A percentile compares a stretch with the other conserved stretches of the same genome.
phyloP scores from a whole-genome alignment of 225 moss, liverwort and hornwort species.

The Antitrichia curtipendula region DNA sequence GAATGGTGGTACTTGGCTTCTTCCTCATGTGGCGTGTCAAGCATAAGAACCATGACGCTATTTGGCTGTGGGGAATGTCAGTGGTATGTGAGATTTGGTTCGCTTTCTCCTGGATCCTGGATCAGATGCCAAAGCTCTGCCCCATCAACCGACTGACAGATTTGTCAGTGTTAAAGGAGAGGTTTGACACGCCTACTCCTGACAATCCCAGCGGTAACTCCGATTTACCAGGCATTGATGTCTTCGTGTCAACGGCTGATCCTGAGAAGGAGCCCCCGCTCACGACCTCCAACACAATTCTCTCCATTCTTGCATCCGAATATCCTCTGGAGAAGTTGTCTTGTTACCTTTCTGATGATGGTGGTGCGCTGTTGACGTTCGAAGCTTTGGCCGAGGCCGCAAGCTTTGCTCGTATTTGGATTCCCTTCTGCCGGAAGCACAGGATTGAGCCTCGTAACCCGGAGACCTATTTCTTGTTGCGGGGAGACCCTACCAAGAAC shows the following conservation, averaged over 20 bases:
- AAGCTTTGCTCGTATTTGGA: conserved; percentile 69
- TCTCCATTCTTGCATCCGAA: conserved; percentile 48
- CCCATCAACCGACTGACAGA: conserved; percentile 83
- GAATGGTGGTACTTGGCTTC: conserved; percentile 50
- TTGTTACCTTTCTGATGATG: conserved; percentile 52
- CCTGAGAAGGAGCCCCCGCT: conserved; percentile 57
- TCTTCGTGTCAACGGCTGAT: conserved; percentile 53
- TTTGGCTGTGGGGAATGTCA: conserved; percentile 85
- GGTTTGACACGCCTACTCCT: conserved; percentile 46
- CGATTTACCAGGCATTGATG: conserved; percentile 58
- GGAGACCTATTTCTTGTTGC: conserved; percentile 53
- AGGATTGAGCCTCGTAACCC: conserved; percentile 70
- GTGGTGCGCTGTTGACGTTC: conserved; percentile 57
- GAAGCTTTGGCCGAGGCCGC: conserved; percentile 72
- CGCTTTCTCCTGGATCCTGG: conserved; percentile 77
- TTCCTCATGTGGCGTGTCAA: conserved; percentile 59
- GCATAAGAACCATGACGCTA: conserved; percentile 43
- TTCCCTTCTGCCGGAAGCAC: conserved; percentile 71
- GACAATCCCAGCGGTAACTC: conserved; percentile 43
- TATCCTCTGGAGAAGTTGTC: conserved; percentile 46
- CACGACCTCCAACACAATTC: conserved; percentile 42
- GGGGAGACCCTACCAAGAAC: conserved; percentile 62
- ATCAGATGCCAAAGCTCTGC: conserved; percentile 77
- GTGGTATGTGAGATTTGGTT: conserved; percentile 88
- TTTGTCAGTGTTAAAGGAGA: conserved; percentile 51